Base-by-base conservation (phyloP, 2,329 filamentous ascomycete genomes). In the Mariannaea elegans region DNA sequence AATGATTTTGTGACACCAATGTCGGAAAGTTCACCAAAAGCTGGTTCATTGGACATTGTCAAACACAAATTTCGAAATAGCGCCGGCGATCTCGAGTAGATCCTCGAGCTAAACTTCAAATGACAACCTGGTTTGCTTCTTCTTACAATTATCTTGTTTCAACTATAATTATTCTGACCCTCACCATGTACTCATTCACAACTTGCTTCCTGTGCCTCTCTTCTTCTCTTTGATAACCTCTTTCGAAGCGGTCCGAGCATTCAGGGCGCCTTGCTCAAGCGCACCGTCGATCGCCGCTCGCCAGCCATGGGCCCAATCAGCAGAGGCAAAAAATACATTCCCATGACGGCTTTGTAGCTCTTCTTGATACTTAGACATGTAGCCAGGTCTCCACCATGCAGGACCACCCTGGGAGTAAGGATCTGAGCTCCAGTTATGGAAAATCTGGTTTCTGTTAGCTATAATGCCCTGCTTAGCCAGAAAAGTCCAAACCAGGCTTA, bases 301-400 rank as follows among this genome's bases (percentile, higher is more conserved):
- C 71, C 71, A 73, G 2, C 71, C 71, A 56, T 66, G 61, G 4
- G 71, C 67, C 69, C 68, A 72, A 19, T 72, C 71, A 1, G 66
- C 65, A 14, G 54, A 67, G 1, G 71, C 71, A 24, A 73, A 64
- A 14, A 69, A 48, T 7, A 73, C 51, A 23, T 71, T 68, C 1
- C 71, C 71, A 29, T 71, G 68, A 1, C 63, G 59, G 1, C 60
- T 68, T 29, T 73, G 69, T 1, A 73, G 62, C 24, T 67, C 68
- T 14, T 62, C 56, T 4, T 66, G 65, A 38, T 72, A 72, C 44
- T 69, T 70, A 5, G 68, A 65, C 56, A 72, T 65, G 45, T 59
- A 71, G 4, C 58, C 62, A 3, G 69, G 59, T 1, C 29, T 45
- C 50, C 60, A 72, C 62, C 62, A 71, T 1, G 64, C 59, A 12